Evolutionary conservation across 2,329 filamentous ascomycete genomes (phyloP), one percentile per base, ranked within the genome.

Genomic region (Ceratocystis lukuohia): DNA sequence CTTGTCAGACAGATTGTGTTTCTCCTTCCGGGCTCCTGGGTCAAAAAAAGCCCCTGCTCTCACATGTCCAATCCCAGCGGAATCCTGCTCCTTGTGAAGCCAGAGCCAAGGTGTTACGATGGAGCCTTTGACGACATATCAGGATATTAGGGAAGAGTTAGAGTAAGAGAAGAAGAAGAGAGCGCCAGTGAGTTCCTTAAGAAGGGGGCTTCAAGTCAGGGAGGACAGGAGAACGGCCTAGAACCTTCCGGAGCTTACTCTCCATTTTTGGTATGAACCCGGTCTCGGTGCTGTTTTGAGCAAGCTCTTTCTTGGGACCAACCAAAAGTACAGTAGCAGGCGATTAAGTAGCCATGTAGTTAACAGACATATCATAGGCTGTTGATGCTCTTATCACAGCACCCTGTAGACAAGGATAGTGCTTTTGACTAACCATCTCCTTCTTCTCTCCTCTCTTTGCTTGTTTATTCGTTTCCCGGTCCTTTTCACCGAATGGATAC

Each of bases 21-120:
- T 57, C 53, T 57, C 28, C 53, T 57, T 33, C 53, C 53, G 53
- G 53, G 53, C 53, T 57, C 53, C 53, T 57, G 53, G 53, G 53
- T 57, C 53, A 7, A 57, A 33, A 57, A 57, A 57, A 57, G 28
- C 22, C 53, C 53, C 53, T 57, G 53, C 53, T 57, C 53, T 57
- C 53, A 57, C 53, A 57, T 57, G 28, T 33, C 53, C 53, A 28
- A 57, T 57, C 53, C 53, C 53, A 57, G 53, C 53, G 53, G 53
- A 57, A 57, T 57, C 53, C 53, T 57, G 28, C 53, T 57, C 53
- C 53, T 57, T 57, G 28, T 57, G 28, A 28, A 57, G 6, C 53
- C 53, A 53, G 20, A 15, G 25, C 48, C 22, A 57, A 56, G 50
- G n/a, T 56, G 50, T 56, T 25, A 56, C 50, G 50, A 56, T 28